Conservation (phyloP, 2,329 filamentous ascomycete genomes). For the Epichloe brachyelytri region DNA sequence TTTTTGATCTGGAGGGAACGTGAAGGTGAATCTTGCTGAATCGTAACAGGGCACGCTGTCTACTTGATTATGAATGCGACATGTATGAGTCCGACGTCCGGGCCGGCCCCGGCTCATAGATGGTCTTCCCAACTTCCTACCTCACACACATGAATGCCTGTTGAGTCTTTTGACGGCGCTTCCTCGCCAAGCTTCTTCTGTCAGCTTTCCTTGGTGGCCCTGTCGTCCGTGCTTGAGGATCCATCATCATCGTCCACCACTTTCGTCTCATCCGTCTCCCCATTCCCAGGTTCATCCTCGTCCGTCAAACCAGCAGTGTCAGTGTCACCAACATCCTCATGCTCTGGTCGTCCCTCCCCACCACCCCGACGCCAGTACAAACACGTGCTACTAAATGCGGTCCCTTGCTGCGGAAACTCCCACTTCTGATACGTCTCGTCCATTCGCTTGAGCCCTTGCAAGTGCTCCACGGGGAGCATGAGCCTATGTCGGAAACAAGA, state of each 20-base stretch:
- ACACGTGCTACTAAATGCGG: slow-evolving; percentile 11
- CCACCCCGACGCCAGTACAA: slow-evolving; percentile 10
- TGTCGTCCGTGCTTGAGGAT: background rate
- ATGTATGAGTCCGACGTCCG: too few species aligned
- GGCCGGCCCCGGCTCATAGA: too few species aligned
- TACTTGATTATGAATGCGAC: too few species aligned
- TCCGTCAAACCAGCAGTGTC: background rate
- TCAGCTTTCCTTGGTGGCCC: background rate
- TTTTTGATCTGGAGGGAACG: too few species aligned
- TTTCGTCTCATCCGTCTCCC: background rate
- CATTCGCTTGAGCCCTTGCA: slow-evolving; percentile 8
- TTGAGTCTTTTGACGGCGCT: background rate
- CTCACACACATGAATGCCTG: too few species aligned
- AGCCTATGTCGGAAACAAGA: background rate
- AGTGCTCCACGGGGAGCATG: background rate
- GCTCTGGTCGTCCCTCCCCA: background rate
- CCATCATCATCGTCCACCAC: background rate
- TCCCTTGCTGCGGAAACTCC: slow-evolving; percentile 10
- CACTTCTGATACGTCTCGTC: slow-evolving; percentile 7
- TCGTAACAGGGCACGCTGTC: too few species aligned
- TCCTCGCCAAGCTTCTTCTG: background rate
- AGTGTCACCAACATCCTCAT: background rate
- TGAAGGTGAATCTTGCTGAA: too few species aligned
- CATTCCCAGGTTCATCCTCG: background rate
- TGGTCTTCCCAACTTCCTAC: too few species aligned